Percentiles rank a stretch among this genome's conserved stretches.
phyloP scores from a whole-genome alignment of 495 filamentous ascomycete genomes.

The Thermothielavioides terrestris region DNA sequence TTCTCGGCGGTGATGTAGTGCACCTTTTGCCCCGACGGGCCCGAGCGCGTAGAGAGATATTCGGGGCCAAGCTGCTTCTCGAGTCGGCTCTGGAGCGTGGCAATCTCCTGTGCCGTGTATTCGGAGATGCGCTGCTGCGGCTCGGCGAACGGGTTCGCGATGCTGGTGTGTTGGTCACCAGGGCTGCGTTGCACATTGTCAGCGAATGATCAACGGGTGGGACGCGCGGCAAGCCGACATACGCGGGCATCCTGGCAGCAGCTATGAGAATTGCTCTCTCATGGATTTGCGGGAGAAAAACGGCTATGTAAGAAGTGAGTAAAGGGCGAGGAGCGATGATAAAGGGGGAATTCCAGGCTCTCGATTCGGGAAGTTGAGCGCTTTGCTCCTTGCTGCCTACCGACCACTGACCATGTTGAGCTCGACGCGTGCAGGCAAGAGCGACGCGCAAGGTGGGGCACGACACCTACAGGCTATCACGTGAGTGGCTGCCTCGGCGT shows the following conservation, averaged over 20 bases:
- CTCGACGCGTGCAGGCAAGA: not conserved
- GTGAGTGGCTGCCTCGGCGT: slow-evolving; percentile 10
- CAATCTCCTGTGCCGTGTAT: slow-evolving; percentile 85
- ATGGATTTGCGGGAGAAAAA: too few species aligned
- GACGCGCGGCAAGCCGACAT: slow-evolving; percentile 16
- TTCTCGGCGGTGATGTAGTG: slow-evolving; percentile 91
- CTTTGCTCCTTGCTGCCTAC: too few species aligned
- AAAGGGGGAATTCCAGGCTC: too few species aligned
- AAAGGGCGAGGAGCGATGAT: not conserved
- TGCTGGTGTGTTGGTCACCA: slow-evolving; percentile 63
- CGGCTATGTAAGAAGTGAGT: too few species aligned
- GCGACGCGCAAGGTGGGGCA: slow-evolving; percentile 2
- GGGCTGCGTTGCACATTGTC: slow-evolving; percentile 43
- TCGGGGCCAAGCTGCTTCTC: slow-evolving; percentile 95
- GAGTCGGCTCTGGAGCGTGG: slow-evolving; percentile 74
- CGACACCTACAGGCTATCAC: slow-evolving; percentile 20
- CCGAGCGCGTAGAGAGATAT: slow-evolving; percentile 78
- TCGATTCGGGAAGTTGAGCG: too few species aligned
- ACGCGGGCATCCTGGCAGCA: slow-evolving; percentile 34
- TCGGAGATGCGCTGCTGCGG: slow-evolving; percentile 54
- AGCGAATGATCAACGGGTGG: not conserved
- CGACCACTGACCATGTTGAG: too few species aligned
- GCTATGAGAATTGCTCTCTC: not conserved
- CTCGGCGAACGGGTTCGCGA: slow-evolving; percentile 72
- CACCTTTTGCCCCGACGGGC: slow-evolving; percentile 72